Evolutionary conservation across 257 asterid genomes (phyloP).

Genomic region (Nicotiana sylvestris): DNA sequence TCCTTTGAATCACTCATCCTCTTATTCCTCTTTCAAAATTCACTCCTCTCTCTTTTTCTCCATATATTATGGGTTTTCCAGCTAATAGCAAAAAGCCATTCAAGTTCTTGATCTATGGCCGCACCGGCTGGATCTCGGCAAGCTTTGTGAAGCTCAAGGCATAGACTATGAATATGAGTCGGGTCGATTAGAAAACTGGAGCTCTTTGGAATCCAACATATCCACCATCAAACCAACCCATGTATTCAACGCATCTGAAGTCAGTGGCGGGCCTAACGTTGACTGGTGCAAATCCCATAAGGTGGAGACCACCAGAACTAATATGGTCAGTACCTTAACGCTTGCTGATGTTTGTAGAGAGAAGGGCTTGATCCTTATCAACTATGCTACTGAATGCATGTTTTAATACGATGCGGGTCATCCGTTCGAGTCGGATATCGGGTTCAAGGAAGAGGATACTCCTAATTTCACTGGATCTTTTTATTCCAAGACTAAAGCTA

Average conservation of each 20-base stretch:
- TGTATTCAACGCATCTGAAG: too few species aligned
- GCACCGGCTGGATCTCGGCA: slow-evolving; percentile 82
- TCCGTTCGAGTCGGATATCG: too few species aligned
- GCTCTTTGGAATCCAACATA: slow-evolving; percentile 49
- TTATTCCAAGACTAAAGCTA: too few species aligned
- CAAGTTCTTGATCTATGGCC: slow-evolving; percentile 74
- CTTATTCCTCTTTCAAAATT: background rate
- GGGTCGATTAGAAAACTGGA: slow-evolving; percentile 58
- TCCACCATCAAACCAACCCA: background rate
- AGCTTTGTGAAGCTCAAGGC: slow-evolving; percentile 63
- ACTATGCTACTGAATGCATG: slow-evolving; percentile 19
- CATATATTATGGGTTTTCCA: slow-evolving; percentile 46
- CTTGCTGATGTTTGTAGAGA: slow-evolving; percentile 22
- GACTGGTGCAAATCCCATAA: too few species aligned
- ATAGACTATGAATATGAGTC: slow-evolving; percentile 58
- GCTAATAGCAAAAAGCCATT: slow-evolving; percentile 44
- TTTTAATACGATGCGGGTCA: too few species aligned
- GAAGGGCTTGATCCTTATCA: slow-evolving; percentile 47
- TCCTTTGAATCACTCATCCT: background rate
- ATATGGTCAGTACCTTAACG: too few species aligned
- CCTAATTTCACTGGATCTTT: too few species aligned
- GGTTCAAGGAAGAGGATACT: too few species aligned
- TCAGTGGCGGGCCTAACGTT: too few species aligned
- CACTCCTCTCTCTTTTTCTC: background rate
- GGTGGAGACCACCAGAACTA: too few species aligned